Evolutionary conservation across 352 stramenopile genomes (phyloP), one percentile per base, ranked within the genome.

Genomic region (Globisporangium sylvaticum): DNA sequence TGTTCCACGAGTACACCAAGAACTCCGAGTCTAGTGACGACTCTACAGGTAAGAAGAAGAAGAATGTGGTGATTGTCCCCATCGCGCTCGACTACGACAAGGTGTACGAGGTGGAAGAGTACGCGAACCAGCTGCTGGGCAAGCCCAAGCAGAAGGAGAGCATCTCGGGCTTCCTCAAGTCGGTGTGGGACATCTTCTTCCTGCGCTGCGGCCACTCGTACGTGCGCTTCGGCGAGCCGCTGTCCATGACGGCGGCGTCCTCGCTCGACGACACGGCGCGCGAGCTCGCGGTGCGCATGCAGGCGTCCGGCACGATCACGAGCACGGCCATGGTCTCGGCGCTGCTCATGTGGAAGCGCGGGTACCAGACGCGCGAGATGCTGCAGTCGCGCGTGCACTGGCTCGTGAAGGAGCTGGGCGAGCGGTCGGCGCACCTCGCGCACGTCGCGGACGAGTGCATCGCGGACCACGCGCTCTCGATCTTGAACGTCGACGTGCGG

Each of bases 1-100:
- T 94, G 83, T 91, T 92, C 61, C 68, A 79, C 15, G 73, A 83
- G 20, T 93, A 88, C 60, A 71, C 81, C 14, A 77, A 86, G 24
- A 37, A 58, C 3, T n/a, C 69, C 4, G 46, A 72, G 12, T 44
- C 37, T 18, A 39, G 34, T 5, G 20, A 29, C 10, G 48, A 76
- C 55, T 54, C 31, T 37, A 70, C 68, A 39, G 78, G 24, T 22
- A 58, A 20, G 42, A 78, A 27, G 64, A 88, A 78, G 60, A 85
- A 84, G 39, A 78, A 70, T 9, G 71, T 95, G 1, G 65, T 94
- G 65, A 67, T 97, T 1, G 90, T 96, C 1, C 90, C 90, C 0
- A 92, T 97, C 34, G 90, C 89, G 14, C 73, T 97, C 14, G 89
- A 96, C 68, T 97, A 97, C 65, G 90, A 97, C 72, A 91, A 93